Conservation (phyloP, 805 yeast genomes). For the Metschnikowia lochheadii region DNA sequence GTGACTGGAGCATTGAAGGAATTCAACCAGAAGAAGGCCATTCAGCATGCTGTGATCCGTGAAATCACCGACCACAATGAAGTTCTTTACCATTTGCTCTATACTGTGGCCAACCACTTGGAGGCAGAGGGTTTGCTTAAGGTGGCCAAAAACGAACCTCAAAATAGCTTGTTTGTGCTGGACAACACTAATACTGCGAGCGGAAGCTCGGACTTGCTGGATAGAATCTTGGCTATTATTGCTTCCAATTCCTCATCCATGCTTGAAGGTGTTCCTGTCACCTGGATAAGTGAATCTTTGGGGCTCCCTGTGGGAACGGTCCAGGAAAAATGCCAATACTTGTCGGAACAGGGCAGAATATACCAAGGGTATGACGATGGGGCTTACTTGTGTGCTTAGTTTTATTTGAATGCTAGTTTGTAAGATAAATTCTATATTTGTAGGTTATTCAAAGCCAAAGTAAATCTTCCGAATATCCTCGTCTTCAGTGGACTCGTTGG, state of each 20-base stretch:
- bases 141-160: conserved; percentile 17
- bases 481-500: conserved; percentile 14
- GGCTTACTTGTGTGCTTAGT: conserved; percentile 38
- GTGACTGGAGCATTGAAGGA: conserved; percentile 49
- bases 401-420: not conserved
- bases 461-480: conserved; percentile 13
- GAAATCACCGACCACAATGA: conserved; percentile 62
- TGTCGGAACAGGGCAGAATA: conserved; percentile 65
- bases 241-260: conserved; percentile 49
- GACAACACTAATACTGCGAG: conserved; percentile 15
- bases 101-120: conserved; percentile 56
- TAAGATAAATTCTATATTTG: not conserved
- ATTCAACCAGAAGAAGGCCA: conserved; percentile 58
- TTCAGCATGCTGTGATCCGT: conserved; percentile 60
- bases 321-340: conserved; percentile 44
- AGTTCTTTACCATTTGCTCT: conserved; percentile 61
- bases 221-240: conserved; percentile 46
- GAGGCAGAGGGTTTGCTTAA: conserved; percentile 47
- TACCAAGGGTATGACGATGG: conserved; percentile 69
- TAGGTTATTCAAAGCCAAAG: conserved; percentile 9
- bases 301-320: conserved; percentile 48
- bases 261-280: conserved; percentile 75
- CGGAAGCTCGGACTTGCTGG: conserved; percentile 25
- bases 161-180: conserved; percentile 28
- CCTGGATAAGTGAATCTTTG: conserved; percentile 55